Base-by-base conservation (phyloP, 768 basidiomycete genomes). In the Kondoa subrosea region DNA sequence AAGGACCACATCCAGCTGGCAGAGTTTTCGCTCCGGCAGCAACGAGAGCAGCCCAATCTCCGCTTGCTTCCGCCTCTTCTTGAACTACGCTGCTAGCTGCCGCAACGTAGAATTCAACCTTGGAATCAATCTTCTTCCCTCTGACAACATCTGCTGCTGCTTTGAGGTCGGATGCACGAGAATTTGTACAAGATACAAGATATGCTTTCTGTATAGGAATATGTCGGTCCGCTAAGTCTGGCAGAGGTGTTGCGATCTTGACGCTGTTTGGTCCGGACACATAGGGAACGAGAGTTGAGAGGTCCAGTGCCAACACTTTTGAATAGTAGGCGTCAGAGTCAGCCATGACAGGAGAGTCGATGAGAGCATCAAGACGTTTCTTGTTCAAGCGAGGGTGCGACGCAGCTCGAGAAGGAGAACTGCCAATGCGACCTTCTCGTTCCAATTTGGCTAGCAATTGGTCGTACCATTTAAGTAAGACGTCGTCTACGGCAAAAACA, bases 211-310 rank as follows among this genome's bases (percentile, higher is more conserved):
- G 83, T 75, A 99, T 95, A 30, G 82, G 79, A 73, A 97, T 87
- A 34, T 81, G 82, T 29, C 81, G 79, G 33, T 83, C 80, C 73
- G 87, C 85, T 15, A 99, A 83, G n/a, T 81, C 80, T 0, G 93
- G 88, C 0, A 99, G 83, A 0, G 95, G 88, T 0, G 85, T 97
- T n/a, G 92, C 88, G 62, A 97, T 77, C 77, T 99, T 99, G 77
- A 97, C 93, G 73, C 89, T 91, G 78, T 97, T 99, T 15, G 95
- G 95, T 1, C 95, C 95, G 17, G 93, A 95, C 40, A 95, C 87
- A 75, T 97, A 88, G 0, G 95, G 93, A 0, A 92, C 87, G 40
- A 99, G 85, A 0, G 92, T 88, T 3, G 91, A 88, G 15, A 99
- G 85, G 78, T 97, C 89, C 73, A 99, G 85, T 8, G 87, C 81